These are phyloP conservation scores for Sarcomyxa edulis DNA, from an alignment of 768 basidiomycete species.

Conservation along the genomic window DNA sequence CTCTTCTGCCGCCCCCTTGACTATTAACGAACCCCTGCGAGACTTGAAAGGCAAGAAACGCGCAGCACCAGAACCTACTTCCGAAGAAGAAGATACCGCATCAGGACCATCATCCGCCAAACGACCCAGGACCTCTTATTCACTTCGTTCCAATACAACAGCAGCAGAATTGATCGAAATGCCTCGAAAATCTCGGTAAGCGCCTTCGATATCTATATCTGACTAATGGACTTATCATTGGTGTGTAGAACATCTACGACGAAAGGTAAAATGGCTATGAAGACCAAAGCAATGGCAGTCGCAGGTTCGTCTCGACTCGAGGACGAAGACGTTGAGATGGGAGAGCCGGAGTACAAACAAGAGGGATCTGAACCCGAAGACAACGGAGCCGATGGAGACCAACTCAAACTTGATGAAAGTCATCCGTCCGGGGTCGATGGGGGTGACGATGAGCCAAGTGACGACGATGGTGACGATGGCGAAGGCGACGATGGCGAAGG, in stretches of 20 bases:
- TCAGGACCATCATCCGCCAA: constrained; percentile 45
- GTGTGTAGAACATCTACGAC: constrained; percentile 37
- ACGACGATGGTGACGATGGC: constrained; percentile 42
- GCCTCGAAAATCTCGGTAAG: constrained; percentile 72
- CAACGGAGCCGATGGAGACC: constrained; percentile 38
- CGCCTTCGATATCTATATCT: constrained; percentile 10
- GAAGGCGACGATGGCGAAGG: constrained; percentile 36
- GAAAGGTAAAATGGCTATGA: constrained; percentile 57
- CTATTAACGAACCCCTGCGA: constrained; percentile 72
- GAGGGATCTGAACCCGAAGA: constrained; percentile 42
- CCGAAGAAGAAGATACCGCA: constrained; percentile 59
- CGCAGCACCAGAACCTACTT: constrained; percentile 64
- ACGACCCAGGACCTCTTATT: constrained; percentile 61
- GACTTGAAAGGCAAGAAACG: constrained; percentile 93
- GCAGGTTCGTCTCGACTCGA: constrained; percentile 55
- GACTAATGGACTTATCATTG: constrained; percentile 4
- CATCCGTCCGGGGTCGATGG: no score
- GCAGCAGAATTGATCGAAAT: constrained; percentile 45
- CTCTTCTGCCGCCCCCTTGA: constrained; percentile 35
- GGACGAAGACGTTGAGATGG: constrained; percentile 74
- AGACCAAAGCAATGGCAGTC: constrained; percentile 50
- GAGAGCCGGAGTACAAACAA: constrained; percentile 55
- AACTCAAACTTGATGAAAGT: constrained; percentile 30
- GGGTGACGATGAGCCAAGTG: constrained; percentile 40
- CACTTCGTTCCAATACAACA: constrained; percentile 56